Percentiles rank a stretch among this genome's conserved stretches.
These are phyloP conservation scores for Trypanosomatidae sp. DNA, from an alignment of 208 protist species.

Conservation along the genomic window DNA sequence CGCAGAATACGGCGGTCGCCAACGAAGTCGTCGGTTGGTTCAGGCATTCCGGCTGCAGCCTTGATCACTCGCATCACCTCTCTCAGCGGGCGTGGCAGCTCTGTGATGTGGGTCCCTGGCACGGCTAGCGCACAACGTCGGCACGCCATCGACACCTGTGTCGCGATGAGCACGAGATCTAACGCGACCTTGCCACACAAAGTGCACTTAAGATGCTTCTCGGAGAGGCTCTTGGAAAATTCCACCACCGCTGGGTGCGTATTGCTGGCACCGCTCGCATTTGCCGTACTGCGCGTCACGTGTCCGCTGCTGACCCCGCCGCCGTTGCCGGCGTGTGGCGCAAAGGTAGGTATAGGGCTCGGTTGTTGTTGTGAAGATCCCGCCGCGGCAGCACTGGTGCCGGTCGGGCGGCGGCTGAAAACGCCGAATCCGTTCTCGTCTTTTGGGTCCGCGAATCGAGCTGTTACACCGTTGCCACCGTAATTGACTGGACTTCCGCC, in stretches of 20 bases:
- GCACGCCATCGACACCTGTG: slow-evolving; percentile 44
- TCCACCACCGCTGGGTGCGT: slow-evolving; percentile 6
- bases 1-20: slow-evolving; percentile 21
- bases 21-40: slow-evolving; percentile 5
- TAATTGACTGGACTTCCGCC: slow-evolving; percentile 3
- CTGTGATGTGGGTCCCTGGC: slow-evolving; percentile 16
- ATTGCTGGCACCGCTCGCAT: not conserved
- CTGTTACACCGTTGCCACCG: not conserved
- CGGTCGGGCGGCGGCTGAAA: slow-evolving; percentile 9
- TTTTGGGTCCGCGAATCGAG: slow-evolving; percentile 26
- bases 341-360: not conserved
- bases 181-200: slow-evolving; percentile 44
- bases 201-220: slow-evolving; percentile 47
- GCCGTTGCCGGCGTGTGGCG: not conserved
- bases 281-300: not conserved
- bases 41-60: slow-evolving; percentile 13
- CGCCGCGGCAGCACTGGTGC: not conserved
- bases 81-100: slow-evolving; percentile 40
- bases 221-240: slow-evolving; percentile 36
- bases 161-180: slow-evolving; percentile 55
- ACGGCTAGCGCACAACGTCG: slow-evolving; percentile 37
- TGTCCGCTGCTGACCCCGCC: not conserved
- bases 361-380: not conserved
- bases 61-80: slow-evolving; percentile 18
- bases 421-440: slow-evolving; percentile 26